phyloP scores from a whole-genome alignment of 495 filamentous ascomycete genomes.

The Podospora conica region DNA sequence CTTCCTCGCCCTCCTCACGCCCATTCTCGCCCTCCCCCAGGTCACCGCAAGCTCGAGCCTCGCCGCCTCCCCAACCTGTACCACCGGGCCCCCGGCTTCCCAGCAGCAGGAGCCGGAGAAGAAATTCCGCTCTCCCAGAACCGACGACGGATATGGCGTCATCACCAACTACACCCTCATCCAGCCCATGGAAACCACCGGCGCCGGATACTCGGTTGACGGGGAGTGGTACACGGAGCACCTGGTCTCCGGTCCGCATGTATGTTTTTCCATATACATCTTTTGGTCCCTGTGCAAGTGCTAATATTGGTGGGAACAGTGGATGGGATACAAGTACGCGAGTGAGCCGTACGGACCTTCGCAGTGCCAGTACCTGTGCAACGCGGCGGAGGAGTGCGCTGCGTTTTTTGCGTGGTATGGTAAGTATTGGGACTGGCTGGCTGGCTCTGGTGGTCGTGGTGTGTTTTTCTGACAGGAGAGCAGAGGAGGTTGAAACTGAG shows the following conservation, averaged over 20 bases:
- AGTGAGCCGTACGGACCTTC: conserved; percentile 25
- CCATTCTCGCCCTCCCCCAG: neutral
- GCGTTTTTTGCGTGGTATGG: conserved; percentile 29
- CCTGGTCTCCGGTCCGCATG: conserved; percentile 25
- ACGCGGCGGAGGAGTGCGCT: conserved; percentile 21
- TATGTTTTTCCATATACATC: conserved; percentile 9
- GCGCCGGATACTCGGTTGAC: conserved; percentile 17
- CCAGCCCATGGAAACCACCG: conserved; percentile 2
- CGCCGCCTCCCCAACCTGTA: conserved; percentile 11
- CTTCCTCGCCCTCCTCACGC: neutral
- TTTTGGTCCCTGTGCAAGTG: neutral
- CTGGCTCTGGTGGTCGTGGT: too few relatives aligned
- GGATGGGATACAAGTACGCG: conserved; percentile 14
- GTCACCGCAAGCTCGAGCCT: neutral
- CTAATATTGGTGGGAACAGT: conserved; percentile 7
- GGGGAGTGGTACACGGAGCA: conserved; percentile 19
- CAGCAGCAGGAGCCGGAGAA: conserved; percentile 4
- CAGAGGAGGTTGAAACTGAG: conserved; percentile 13
- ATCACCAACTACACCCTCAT: conserved; percentile 23
- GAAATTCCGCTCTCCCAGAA: neutral
- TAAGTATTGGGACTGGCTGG: conserved; percentile 9
- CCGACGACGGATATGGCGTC: neutral
- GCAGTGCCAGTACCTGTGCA: conserved; percentile 35
- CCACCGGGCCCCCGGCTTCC: conserved; percentile 17
- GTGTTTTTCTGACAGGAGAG: neutral